phyloP scores from a whole-genome alignment of 2,329 filamentous ascomycete species.

The Xylaria sp. region DNA sequence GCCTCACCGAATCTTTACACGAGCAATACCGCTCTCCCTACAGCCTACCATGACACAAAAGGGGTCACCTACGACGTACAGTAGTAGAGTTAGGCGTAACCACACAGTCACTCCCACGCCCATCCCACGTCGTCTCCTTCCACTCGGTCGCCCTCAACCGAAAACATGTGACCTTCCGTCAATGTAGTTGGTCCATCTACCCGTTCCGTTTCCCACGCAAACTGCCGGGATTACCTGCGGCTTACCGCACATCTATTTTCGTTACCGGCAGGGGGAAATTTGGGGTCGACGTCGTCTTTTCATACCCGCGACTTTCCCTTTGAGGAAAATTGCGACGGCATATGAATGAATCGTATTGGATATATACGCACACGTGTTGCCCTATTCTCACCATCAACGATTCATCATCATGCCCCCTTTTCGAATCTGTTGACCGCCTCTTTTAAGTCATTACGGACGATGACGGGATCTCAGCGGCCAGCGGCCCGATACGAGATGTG shows the following conservation, averaged over 20 bases:
- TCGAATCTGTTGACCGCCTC: slow-evolving; percentile 26
- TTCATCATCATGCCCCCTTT: neutral
- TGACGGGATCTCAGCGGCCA: neutral
- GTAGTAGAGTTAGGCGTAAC: slow-evolving; percentile 2
- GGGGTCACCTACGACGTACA: slow-evolving; percentile 12
- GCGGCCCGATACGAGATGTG: slow-evolving; percentile 9
- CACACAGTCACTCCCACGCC: slow-evolving; percentile 11
- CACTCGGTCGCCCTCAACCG: slow-evolving; percentile 26
- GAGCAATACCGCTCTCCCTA: slow-evolving; percentile 17
- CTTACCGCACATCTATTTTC: slow-evolving; percentile 31
- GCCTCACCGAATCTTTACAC: slow-evolving; percentile 41
- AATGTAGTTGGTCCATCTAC: slow-evolving; percentile 34
- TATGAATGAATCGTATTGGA: slow-evolving; percentile 3
- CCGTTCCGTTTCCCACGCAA: slow-evolving; percentile 23
- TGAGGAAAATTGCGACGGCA: neutral
- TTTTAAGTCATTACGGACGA: neutral
- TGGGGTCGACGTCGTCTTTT: slow-evolving; percentile 12
- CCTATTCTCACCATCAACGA: slow-evolving; percentile 8
- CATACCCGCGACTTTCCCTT: neutral
- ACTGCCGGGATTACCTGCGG: slow-evolving; percentile 29
- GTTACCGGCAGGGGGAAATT: slow-evolving; percentile 27
- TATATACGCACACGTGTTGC: slow-evolving; percentile 6
- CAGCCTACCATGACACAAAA: slow-evolving; percentile 11
- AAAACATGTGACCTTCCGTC: slow-evolving; percentile 39
- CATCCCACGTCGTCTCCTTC: slow-evolving; percentile 18